Evolutionary conservation across 108 stramenopile genomes (phyloP).

Genomic region (Phaeodactylum tricornutum): DNA sequence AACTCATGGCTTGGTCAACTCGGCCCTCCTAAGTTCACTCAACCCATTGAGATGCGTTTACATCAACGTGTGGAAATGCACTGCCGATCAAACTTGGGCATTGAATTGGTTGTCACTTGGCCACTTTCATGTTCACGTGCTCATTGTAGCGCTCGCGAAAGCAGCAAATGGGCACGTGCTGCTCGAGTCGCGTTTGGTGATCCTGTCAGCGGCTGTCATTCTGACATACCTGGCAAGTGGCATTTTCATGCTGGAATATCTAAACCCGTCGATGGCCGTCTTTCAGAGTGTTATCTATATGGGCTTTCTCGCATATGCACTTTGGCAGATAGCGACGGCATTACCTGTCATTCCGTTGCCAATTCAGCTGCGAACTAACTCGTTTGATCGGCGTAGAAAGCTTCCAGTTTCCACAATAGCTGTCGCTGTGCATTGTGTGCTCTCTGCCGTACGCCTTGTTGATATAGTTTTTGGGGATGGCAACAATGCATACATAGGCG

Average conservation of each 20-base stretch:
- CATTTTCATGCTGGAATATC: slow-evolving; percentile 3
- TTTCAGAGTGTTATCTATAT: slow-evolving; percentile 2
- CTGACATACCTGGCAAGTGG: slow-evolving; percentile 5
- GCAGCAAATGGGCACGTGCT: neutral
- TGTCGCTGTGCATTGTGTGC: slow-evolving; percentile 5
- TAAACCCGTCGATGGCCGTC: neutral
- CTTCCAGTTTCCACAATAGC: slow-evolving; percentile 1
- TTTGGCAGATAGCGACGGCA: slow-evolving; percentile 1
- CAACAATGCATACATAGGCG: neutral
- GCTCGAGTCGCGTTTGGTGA: slow-evolving; percentile 1
- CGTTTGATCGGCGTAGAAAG: slow-evolving; percentile 1
- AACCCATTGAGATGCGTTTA: slow-evolving; percentile 1
- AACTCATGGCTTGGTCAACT: slow-evolving; percentile 6
- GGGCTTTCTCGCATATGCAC: neutral
- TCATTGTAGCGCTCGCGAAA: neutral
- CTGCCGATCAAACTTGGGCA: slow-evolving; percentile 3
- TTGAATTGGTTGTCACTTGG: slow-evolving; percentile 4
- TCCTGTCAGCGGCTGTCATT: neutral
- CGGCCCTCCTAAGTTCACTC: neutral
- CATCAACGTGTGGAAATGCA: neutral
- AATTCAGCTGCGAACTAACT: neutral
- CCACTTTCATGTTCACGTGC: slow-evolving; percentile 6
- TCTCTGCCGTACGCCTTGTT: neutral
- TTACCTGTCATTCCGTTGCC: neutral
- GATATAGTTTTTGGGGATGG: slow-evolving; percentile 1